These are phyloP conservation scores for Paramecium sonneborni DNA, from an alignment of 73 alveolate species.

Conservation along the genomic window DNA sequence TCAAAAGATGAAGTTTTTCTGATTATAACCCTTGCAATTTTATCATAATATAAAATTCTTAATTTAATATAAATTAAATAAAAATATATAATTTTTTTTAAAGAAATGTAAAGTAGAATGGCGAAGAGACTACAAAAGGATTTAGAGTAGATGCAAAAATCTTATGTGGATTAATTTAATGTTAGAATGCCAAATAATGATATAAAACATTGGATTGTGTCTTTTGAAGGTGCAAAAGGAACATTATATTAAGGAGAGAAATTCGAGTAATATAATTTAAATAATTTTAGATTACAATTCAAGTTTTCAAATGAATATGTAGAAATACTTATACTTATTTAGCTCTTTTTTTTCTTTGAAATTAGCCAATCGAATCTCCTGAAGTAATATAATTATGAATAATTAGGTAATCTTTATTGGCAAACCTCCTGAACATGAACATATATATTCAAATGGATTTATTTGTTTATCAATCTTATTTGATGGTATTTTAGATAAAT, in stretches of 20 bases:
- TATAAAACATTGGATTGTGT: conserved; percentile 81
- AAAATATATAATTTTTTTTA: background rate
- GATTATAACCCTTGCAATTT: background rate
- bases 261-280: conserved; percentile 54
- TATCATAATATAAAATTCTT: background rate
- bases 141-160: conserved; percentile 81
- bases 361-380: conserved; percentile 97
- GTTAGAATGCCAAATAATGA: conserved; percentile 80
- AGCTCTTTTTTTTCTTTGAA: background rate
- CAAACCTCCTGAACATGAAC: conserved; percentile 94
- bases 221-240: conserved; percentile 93
- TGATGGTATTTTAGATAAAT: conserved; percentile 71
- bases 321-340: conserved; percentile 35
- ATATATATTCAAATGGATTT: conserved; percentile 96
- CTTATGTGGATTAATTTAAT: conserved; percentile 76
- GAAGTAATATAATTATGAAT: conserved; percentile 73
- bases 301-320: conserved; percentile 82
- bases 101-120: conserved; percentile 78
- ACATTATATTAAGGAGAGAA: conserved; percentile 91
- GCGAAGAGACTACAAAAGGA: conserved; percentile 90
- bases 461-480: conserved; percentile 91
- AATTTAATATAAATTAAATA: background rate
- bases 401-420: conserved; percentile 86
- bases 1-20: background rate
- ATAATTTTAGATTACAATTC: conserved; percentile 79